phyloP scores from a whole-genome alignment of 2,329 filamentous ascomycete genomes.

The Geoglossum cookeanum region DNA sequence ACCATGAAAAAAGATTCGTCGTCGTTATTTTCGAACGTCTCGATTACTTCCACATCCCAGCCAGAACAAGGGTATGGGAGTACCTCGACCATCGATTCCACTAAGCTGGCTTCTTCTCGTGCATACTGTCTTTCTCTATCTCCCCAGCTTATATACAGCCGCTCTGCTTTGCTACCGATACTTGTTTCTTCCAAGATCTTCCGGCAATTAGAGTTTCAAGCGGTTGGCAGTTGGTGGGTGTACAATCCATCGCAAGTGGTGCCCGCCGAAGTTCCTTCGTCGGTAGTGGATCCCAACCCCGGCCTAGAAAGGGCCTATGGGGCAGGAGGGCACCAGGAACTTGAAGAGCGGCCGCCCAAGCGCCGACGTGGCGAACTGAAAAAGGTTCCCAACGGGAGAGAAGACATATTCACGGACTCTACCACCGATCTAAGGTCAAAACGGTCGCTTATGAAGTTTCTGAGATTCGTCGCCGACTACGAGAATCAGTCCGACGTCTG shows the following conservation, averaged over 20 bases:
- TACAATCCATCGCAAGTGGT: conserved; percentile 20
- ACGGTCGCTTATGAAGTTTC: conserved; percentile 76
- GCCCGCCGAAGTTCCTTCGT: neutral
- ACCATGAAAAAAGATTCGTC: neutral
- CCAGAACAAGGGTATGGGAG: neutral
- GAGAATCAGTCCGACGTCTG: conserved; percentile 41
- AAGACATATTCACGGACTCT: conserved; percentile 73
- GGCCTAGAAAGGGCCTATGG: neutral
- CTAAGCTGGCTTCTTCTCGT: conserved; percentile 41
- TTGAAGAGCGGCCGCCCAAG: neutral
- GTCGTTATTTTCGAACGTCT: conserved; percentile 2
- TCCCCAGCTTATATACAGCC: conserved; percentile 71
- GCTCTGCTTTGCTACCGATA: conserved; percentile 55
- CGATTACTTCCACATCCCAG: neutral
- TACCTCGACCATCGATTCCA: neutral
- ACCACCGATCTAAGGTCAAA: conserved; percentile 64
- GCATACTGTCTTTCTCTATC: conserved; percentile 69
- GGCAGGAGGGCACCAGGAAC: neutral
- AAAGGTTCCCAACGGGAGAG: conserved; percentile 70
- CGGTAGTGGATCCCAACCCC: neutral
- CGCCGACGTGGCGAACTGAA: conserved; percentile 25
- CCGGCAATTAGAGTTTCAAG: conserved; percentile 78
- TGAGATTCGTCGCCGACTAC: conserved; percentile 67
- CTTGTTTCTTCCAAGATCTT: conserved; percentile 83
- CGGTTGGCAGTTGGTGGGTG: conserved; percentile 85